Percentiles rank a stretch among this genome's conserved stretches.
These are phyloP conservation scores for Penicillium sp. DNA, from an alignment of 2,329 filamentous ascomycete genomes.

Conservation along the genomic window DNA sequence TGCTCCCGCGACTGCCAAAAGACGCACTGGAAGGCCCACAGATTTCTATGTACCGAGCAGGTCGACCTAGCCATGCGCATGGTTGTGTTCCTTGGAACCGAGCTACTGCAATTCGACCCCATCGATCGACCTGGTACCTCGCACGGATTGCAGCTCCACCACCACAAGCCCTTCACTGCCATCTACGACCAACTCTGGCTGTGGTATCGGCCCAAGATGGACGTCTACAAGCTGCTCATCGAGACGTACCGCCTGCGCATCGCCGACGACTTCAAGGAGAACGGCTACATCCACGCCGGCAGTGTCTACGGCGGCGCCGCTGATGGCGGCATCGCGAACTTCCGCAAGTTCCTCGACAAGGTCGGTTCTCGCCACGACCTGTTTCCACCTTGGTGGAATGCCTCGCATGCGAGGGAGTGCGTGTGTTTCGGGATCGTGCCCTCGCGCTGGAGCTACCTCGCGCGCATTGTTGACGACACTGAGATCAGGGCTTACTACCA, in stretches of 20 bases:
- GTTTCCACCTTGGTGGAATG: conserved; percentile 6
- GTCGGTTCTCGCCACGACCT: conserved; percentile 1
- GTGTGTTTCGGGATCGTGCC: not conserved
- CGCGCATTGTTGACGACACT: not conserved
- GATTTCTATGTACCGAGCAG: conserved; percentile 42
- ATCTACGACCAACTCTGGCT: conserved; percentile 46
- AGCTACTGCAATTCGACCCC: not conserved
- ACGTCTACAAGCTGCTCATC: conserved; percentile 49
- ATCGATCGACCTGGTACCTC: not conserved
- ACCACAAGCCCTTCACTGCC: conserved; percentile 27
- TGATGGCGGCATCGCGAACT: not conserved
- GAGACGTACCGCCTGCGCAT: conserved; percentile 50
- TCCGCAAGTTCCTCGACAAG: conserved; percentile 1
- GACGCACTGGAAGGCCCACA: conserved; percentile 52
- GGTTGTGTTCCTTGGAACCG: too few relatives aligned
- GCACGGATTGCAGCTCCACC: not conserved
- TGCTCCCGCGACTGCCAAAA: conserved; percentile 55
- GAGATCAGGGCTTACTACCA: conserved; percentile 3
- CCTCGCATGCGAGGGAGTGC: conserved; percentile 2
- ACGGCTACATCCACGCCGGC: not conserved
- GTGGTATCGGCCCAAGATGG: conserved; percentile 44
- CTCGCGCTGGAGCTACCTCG: too few relatives aligned
- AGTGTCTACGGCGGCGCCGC: not conserved
- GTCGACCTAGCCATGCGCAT: conserved; percentile 9
- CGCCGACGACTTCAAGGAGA: not conserved